Conservation (phyloP, 2,329 filamentous ascomycete genomes). For the Colletotrichum sidae region DNA sequence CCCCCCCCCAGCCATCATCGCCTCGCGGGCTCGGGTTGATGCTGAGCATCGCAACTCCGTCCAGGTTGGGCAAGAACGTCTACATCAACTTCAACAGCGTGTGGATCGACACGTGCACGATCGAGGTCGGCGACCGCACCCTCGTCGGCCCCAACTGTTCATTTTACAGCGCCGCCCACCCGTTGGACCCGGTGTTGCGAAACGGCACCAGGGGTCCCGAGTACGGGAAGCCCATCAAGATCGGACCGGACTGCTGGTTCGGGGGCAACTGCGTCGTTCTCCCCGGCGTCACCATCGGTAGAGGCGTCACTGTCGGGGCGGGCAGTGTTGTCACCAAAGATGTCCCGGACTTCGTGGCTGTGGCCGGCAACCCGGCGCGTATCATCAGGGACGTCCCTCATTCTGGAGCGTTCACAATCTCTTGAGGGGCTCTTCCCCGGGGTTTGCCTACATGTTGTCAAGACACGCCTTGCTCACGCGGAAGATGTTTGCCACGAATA, state of each 20-base stretch:
- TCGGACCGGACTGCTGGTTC: slow-evolving; percentile 87
- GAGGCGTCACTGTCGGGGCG: slow-evolving; percentile 80
- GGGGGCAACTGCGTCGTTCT: slow-evolving; percentile 78
- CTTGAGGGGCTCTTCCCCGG: no score
- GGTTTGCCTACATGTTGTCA: no score
- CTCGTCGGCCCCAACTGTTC: slow-evolving; percentile 83
- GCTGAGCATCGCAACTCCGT: background rate
- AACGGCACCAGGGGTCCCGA: slow-evolving; percentile 84
- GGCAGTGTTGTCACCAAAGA: slow-evolving; percentile 86
- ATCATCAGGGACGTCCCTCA: slow-evolving; percentile 60
- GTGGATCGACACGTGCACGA: slow-evolving; percentile 80
- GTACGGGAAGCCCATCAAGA: slow-evolving; percentile 75
- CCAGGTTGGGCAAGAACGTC: slow-evolving; percentile 73
- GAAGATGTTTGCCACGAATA: no score
- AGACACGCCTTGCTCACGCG: no score
- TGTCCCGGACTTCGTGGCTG: slow-evolving; percentile 72
- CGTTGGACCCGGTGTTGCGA: slow-evolving; percentile 78
- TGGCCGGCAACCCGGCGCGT: slow-evolving; percentile 75
- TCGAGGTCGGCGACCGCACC: slow-evolving; percentile 81
- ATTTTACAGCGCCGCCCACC: slow-evolving; percentile 80
- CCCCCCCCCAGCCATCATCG: slow-evolving; percentile 31
- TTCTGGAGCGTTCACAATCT: slow-evolving; percentile 19
- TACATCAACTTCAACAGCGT: slow-evolving; percentile 81
- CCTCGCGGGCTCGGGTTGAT: background rate
- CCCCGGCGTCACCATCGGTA: slow-evolving; percentile 82